These are phyloP conservation scores for Lantana camara DNA, from an alignment of 257 asterid genomes.

Conservation along the genomic window DNA sequence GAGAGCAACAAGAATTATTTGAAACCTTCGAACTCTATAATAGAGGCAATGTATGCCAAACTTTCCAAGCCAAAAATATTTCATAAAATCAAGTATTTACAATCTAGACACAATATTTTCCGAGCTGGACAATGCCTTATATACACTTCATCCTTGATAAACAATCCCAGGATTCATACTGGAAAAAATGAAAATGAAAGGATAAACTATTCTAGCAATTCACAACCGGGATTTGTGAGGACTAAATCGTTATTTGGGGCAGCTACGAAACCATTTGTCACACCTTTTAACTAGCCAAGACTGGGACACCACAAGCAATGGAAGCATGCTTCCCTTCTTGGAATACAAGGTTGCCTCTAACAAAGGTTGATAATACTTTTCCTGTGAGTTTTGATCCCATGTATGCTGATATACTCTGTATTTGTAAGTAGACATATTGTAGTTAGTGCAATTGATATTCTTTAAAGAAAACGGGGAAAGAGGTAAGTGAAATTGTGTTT, in stretches of 20 bases:
- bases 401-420: conserved; percentile 86
- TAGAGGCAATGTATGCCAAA: no score
- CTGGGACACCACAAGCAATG: conserved; percentile 70
- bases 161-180: no score
- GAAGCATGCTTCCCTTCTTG: conserved; percentile 71
- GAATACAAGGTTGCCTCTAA: conserved; percentile 76
- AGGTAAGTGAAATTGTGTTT: background rate
- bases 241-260: background rate
- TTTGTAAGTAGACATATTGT: background rate
- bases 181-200: no score
- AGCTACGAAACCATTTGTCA: conserved; percentile 9
- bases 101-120: background rate
- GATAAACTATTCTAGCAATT: background rate
- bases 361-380: conserved; percentile 78
- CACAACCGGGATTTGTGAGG: conserved; percentile 24
- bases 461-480: no score
- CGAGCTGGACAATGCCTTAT: conserved; percentile 9
- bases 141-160: conserved; percentile 26
- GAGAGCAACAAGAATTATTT: no score
- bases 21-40: no score
- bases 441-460: background rate
- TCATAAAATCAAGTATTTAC: background rate
- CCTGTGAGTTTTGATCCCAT: conserved; percentile 79
- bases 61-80: background rate
- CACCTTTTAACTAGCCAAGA: conserved; percentile 45